Evolutionary conservation across 1,139 yeast species (phyloP), one percentile per base, ranked within the genome.

Genomic region (Saccharomyces hybrid): DNA sequence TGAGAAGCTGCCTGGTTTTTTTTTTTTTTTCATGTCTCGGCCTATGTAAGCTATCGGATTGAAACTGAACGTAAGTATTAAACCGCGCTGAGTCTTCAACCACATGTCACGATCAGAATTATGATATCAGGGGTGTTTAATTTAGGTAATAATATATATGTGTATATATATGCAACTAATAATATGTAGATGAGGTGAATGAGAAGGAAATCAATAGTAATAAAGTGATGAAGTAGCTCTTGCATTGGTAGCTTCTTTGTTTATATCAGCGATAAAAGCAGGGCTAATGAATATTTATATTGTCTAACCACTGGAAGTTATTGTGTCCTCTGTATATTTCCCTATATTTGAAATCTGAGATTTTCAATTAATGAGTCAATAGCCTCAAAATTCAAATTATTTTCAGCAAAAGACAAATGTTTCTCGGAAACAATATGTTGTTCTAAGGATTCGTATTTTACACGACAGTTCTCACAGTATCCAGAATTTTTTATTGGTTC

Each of bases 401-500:
- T 83, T 53, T 77, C 73, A 3, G 99, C 98, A 74, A 89, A 91
- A 56, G 82, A 80, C 49, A 88, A 77, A 70, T 95, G 99, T 61
- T 86, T 81, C 50, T 80, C 81, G 25, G 89, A 78, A 32, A 68
- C 67, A 51, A 89, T 80, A 67, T 93, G 99, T 54, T 82, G 88
- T 31, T 83, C 87, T 66, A 91, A 85, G 62, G 82, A 81, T 52
- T 87, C 91, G 67, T 88, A 93, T 67, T 86, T 86, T 60, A 86
- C 88, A 34, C 95, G 79, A 70, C 99, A 93, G 69, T 93, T 95
- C 68, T 93, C 99, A 73, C 99, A 93, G 70, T 88, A 89, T 0
- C 96, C 96, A 51, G 80, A 65, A 57, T 58, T 61, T 52, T 55
- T 63, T 14, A 57, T 55, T 58, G 54, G 58, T 57, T 48, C 59